phyloP scores from a whole-genome alignment of 495 filamentous ascomycete genomes.

The Aspergillus haitiensis region DNA sequence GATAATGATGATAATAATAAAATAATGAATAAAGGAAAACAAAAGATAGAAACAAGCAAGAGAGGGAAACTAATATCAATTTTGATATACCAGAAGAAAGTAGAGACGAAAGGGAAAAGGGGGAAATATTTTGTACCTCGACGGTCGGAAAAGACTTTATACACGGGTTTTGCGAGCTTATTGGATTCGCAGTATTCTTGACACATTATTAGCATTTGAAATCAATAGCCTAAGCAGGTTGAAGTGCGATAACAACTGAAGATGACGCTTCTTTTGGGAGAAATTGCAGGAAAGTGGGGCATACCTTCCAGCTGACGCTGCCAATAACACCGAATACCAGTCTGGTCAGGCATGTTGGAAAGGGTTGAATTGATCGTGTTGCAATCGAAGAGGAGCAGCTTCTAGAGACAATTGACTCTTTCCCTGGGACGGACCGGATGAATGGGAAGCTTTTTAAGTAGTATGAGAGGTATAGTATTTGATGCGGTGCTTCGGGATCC shows the following conservation, averaged over 20 bases:
- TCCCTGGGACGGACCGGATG: neutral
- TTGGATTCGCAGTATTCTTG: constrained; percentile 61
- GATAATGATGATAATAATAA: neutral
- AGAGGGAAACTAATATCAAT: neutral
- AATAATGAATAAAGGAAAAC: neutral
- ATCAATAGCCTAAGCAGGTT: neutral
- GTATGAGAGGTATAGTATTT: neutral
- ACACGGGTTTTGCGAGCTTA: constrained; percentile 58
- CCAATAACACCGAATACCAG: constrained; percentile 36
- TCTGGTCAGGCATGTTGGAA: constrained; percentile 35
- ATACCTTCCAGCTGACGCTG: constrained; percentile 55
- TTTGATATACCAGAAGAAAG: too few species aligned
- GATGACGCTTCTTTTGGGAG: constrained; percentile 10
- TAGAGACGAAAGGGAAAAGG: constrained; percentile 8
- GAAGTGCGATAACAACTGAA: neutral
- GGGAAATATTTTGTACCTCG: constrained; percentile 56
- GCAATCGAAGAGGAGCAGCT: constrained; percentile 12
- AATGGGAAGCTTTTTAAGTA: neutral
- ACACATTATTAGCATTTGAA: constrained; percentile 21
- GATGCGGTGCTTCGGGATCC: too few species aligned
- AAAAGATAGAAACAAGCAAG: constrained; percentile 12
- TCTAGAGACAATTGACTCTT: constrained; percentile 2
- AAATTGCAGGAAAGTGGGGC: constrained; percentile 31
- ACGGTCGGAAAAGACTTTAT: constrained; percentile 73
- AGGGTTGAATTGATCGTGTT: neutral